Percentiles rank a stretch among this genome's conserved stretches.
phyloP scores from a whole-genome alignment of 345 rosid species.

The Nephelium lappaceum region DNA sequence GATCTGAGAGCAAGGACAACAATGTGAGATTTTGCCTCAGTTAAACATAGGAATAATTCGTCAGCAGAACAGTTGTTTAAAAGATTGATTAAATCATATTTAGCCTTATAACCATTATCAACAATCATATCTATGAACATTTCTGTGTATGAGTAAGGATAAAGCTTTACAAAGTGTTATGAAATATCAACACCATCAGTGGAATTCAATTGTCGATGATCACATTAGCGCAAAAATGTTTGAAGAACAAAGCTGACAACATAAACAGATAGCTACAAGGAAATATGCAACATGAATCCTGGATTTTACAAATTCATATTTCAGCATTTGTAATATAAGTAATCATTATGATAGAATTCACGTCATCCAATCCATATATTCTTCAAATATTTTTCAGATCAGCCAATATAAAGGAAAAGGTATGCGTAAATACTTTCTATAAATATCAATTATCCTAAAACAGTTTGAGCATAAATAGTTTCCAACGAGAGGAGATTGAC shows the following conservation, averaged over 20 bases:
- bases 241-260: not conserved
- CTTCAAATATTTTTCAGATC: not conserved
- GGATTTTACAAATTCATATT: not conserved
- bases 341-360: not conserved
- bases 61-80: not conserved
- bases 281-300: not conserved
- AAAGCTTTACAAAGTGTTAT: not conserved
- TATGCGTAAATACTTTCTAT: not conserved
- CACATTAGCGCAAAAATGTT: not conserved
- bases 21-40: not conserved
- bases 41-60: not conserved
- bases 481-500: not conserved
- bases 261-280: not conserved
- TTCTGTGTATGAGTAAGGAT: not conserved
- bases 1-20: conserved; percentile 46
- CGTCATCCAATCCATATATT: not conserved
- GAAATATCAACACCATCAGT: not conserved
- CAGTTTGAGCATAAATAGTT: not conserved
- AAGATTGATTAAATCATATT: not conserved
- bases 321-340: not conserved
- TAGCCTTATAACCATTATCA: not conserved
- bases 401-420: not conserved
- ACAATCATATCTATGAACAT: not conserved
- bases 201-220: not conserved
- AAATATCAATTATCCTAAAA: not conserved